Evolutionary conservation across 768 basidiomycete species (phyloP).

Genomic region (Mycena amicta): DNA sequence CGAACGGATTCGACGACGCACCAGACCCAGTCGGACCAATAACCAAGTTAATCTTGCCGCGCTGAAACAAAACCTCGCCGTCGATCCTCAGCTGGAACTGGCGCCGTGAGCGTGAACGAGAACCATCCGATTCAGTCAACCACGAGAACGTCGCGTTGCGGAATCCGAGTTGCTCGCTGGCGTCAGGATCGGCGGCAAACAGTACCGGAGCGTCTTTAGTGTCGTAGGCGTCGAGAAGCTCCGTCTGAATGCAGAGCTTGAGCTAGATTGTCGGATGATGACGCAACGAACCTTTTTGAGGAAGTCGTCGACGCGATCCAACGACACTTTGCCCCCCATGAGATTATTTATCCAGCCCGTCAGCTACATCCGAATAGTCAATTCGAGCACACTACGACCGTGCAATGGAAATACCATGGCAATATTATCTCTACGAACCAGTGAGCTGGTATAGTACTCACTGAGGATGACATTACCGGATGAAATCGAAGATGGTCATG

Average conservation of each 20-base stretch:
- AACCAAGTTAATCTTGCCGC: constrained; percentile 55
- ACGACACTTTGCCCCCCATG: constrained; percentile 55
- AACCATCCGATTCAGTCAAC: constrained; percentile 35
- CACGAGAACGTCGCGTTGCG: constrained; percentile 58
- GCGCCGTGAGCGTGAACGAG: constrained; percentile 41
- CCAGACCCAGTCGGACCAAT: constrained; percentile 56
- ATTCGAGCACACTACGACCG: no score
- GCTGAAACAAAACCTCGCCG: constrained; percentile 54
- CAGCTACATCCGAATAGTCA: no score
- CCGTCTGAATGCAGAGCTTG: constrained; percentile 35
- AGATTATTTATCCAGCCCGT: background rate
- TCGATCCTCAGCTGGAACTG: constrained; percentile 52
- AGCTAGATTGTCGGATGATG: background rate
- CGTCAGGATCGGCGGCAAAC: background rate
- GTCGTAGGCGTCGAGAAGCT: constrained; percentile 45
- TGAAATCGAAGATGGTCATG: constrained; percentile 47
- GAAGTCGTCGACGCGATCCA: constrained; percentile 53
- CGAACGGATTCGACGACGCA: constrained; percentile 21
- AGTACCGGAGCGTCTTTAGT: constrained; percentile 20
- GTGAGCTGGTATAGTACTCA: background rate
- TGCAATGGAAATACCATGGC: background rate
- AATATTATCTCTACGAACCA: background rate
- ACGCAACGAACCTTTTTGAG: constrained; percentile 34
- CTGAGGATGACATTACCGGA: constrained; percentile 33
- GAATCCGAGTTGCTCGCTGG: constrained; percentile 47